Conservation (phyloP, 176 grass and related monocot genomes). For the Oryza glumipatula region DNA sequence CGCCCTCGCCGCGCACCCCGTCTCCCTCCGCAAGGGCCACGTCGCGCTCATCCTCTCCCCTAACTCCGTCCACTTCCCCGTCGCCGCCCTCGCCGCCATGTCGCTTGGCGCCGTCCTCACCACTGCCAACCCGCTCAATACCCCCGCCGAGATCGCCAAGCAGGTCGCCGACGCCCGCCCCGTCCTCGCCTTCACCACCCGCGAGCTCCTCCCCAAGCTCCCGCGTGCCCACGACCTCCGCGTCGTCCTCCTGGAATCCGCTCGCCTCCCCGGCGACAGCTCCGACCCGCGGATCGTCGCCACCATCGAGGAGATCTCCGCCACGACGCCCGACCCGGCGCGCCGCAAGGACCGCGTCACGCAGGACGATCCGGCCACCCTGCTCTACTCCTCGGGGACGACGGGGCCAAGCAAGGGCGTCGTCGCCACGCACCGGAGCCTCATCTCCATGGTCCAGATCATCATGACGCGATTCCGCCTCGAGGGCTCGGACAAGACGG, state of each 20-base stretch:
- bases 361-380: constrained; percentile 85
- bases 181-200: constrained; percentile 78
- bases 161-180: constrained; percentile 83
- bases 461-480: constrained; percentile 84
- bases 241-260: constrained; percentile 69
- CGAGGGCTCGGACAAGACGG: constrained; percentile 46
- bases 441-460: constrained; percentile 97
- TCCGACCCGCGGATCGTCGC: constrained; percentile 58
- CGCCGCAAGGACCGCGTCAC: constrained; percentile 49
- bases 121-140: constrained; percentile 91
- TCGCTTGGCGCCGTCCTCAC: constrained; percentile 83
- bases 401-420: constrained; percentile 94
- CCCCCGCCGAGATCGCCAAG: constrained; percentile 73
- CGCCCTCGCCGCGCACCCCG: constrained; percentile 71
- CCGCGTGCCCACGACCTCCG: constrained; percentile 36
- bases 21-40: constrained; percentile 69
- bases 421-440: constrained; percentile 83
- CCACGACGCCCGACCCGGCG: constrained; percentile 46
- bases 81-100: constrained; percentile 85
- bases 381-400: constrained; percentile 96
- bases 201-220: constrained; percentile 73
- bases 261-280: background rate
- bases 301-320: constrained; percentile 73
- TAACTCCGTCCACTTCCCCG: constrained; percentile 86
- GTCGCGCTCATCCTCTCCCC: constrained; percentile 88